phyloP scores from a whole-genome alignment of 495 filamentous ascomycete genomes.

The Penicillium canescens region DNA sequence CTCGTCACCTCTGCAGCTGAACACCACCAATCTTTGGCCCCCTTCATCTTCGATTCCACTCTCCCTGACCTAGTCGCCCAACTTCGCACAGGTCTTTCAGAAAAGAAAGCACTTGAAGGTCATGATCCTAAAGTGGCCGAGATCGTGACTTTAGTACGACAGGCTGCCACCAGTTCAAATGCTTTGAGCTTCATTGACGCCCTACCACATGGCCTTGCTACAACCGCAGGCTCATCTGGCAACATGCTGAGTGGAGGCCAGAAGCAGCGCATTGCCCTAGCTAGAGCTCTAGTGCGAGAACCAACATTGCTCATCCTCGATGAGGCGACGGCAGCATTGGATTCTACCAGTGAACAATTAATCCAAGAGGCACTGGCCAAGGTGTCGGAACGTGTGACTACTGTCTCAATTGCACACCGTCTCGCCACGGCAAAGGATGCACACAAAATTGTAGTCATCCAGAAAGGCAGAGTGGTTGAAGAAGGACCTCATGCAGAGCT shows the following conservation, averaged over 20 bases:
- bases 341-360: conserved; percentile 49
- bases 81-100: conserved; percentile 26
- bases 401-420: conserved; percentile 43
- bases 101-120: conserved; percentile 18
- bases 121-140: conserved; percentile 26
- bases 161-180: conserved; percentile 41
- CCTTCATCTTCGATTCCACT: conserved; percentile 27
- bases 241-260: conserved; percentile 60
- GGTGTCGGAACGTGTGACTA: conserved; percentile 37
- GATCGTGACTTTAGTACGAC: conserved; percentile 37
- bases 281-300: conserved; percentile 68
- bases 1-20: conserved; percentile 52
- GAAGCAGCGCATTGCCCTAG: conserved; percentile 64
- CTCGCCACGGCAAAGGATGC: conserved; percentile 51
- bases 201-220: conserved; percentile 50
- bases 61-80: conserved; percentile 29
- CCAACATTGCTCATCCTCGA: conserved; percentile 76
- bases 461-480: conserved; percentile 51
- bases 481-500: conserved; percentile 47
- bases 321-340: conserved; percentile 67
- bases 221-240: conserved; percentile 52
- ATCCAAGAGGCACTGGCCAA: conserved; percentile 48
- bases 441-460: conserved; percentile 60
- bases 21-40: conserved; percentile 34
- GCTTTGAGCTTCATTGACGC: conserved; percentile 44